phyloP scores from a whole-genome alignment of 306 rosid genomes.

The Cercis canadensis region DNA sequence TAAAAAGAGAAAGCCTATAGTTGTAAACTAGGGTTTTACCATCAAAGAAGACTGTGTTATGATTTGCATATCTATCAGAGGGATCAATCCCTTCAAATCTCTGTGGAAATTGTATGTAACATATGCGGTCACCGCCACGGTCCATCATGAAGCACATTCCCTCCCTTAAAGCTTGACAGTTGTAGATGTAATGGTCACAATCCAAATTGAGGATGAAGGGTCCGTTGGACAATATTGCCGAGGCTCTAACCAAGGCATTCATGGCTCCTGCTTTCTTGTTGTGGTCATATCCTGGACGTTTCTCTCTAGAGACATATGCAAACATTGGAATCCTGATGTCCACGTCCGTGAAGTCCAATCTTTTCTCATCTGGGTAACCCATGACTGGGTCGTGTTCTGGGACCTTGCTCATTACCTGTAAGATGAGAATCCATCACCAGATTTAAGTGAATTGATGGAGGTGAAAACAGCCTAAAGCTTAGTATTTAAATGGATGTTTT shows the following conservation, averaged over 20 bases:
- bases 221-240: slow-evolving; percentile 79
- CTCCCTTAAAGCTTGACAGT: slow-evolving; percentile 67
- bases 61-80: slow-evolving; percentile 90
- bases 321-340: slow-evolving; percentile 86
- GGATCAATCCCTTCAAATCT: slow-evolving; percentile 91
- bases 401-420: slow-evolving; percentile 60
- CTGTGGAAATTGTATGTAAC: slow-evolving; percentile 87
- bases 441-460: background rate
- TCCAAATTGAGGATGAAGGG: slow-evolving; percentile 82
- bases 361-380: slow-evolving; percentile 67
- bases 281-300: slow-evolving; percentile 80
- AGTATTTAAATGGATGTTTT: background rate
- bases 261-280: slow-evolving; percentile 96
- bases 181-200: slow-evolving; percentile 81
- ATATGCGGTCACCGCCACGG: slow-evolving; percentile 83
- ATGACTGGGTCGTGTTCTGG: slow-evolving; percentile 70
- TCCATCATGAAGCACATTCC: slow-evolving; percentile 95
- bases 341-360: slow-evolving; percentile 72
- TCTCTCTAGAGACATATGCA: slow-evolving; percentile 86
- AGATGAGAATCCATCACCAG: too few relatives aligned
- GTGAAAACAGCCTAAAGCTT: background rate
- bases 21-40: slow-evolving; percentile 45
- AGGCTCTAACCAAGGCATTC: slow-evolving; percentile 91
- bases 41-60: slow-evolving; percentile 88
- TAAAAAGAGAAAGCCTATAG: background rate